phyloP scores from a whole-genome alignment of 164 flowering plant species.

The Chimonanthus salicifolius region DNA sequence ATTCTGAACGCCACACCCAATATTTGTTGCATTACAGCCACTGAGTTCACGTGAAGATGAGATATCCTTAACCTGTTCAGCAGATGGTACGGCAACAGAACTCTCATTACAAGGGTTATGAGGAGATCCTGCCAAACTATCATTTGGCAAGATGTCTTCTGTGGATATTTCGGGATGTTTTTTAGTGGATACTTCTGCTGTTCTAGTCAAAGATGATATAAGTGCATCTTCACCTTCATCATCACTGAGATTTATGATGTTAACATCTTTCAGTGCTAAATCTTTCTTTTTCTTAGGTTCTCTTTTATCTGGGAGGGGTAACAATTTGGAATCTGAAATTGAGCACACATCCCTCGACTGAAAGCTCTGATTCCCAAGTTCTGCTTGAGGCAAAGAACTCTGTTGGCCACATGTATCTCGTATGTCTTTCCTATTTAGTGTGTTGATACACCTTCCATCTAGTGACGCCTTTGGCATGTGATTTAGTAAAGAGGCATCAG shows the following conservation, averaged over 20 bases:
- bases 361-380: slow-evolving; percentile 3
- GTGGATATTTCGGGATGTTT: slow-evolving; percentile 8
- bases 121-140: slow-evolving; percentile 2
- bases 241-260: slow-evolving; percentile 20
- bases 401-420: not conserved
- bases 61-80: slow-evolving; percentile 8
- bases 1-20: slow-evolving; percentile 14
- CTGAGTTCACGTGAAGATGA: slow-evolving; percentile 11
- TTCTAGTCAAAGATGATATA: not conserved
- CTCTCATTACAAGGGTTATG: slow-evolving; percentile 15
- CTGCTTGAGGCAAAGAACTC: slow-evolving; percentile 11
- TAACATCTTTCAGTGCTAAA: slow-evolving; percentile 10
- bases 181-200: not conserved
- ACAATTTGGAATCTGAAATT: slow-evolving; percentile 2
- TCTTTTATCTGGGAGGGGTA: slow-evolving; percentile 9
- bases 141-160: slow-evolving; percentile 11
- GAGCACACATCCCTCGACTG: slow-evolving; percentile 2
- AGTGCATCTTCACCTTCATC: slow-evolving; percentile 25
- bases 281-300: slow-evolving; percentile 5
- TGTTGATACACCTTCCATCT: not conserved
- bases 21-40: slow-evolving; percentile 13
- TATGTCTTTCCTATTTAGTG: slow-evolving; percentile 4
- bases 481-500: not conserved
- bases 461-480: not conserved
- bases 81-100: slow-evolving; percentile 14